Conservation (phyloP, 768 basidiomycete genomes). For the Inosperma sp. region DNA sequence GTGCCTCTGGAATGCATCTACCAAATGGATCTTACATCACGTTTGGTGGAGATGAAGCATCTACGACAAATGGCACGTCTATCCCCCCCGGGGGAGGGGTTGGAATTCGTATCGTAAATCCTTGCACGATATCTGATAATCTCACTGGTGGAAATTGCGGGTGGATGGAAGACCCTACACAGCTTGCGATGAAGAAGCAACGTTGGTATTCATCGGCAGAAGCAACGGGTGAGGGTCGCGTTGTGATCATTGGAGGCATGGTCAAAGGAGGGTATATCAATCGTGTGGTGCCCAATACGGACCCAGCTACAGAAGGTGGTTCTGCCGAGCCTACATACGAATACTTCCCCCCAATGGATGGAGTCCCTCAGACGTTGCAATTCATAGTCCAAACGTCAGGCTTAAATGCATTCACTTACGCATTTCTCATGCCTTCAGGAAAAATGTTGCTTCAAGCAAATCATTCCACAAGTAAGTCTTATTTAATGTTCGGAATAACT, state of each 20-base stretch:
- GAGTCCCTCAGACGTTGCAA: conserved; percentile 46
- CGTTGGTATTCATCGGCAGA: too few relatives aligned
- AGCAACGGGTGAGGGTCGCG: too few relatives aligned
- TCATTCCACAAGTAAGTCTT: conserved; percentile 62
- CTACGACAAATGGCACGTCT: conserved; percentile 57
- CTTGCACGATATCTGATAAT: conserved; percentile 38
- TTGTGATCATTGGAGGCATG: conserved; percentile 79
- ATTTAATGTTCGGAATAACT: too few relatives aligned
- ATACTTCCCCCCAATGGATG: conserved; percentile 64
- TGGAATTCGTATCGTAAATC: too few relatives aligned
- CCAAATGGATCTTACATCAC: conserved; percentile 72
- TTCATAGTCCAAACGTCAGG: conserved; percentile 69
- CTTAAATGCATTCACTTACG: too few relatives aligned
- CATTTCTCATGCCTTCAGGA: too few relatives aligned
- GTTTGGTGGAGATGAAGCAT: conserved; percentile 76
- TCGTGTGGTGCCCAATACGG: conserved; percentile 65
- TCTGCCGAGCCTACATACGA: conserved; percentile 79
- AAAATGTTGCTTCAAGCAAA: conserved; percentile 86
- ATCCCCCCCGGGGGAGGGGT: conserved; percentile 44
- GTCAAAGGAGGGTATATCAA: conserved; percentile 78
- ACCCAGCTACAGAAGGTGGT: conserved; percentile 58
- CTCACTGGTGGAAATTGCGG: conserved; percentile 48
- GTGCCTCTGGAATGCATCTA: conserved; percentile 75
- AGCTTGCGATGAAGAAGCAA: conserved; percentile 59
- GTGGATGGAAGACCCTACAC: conserved; percentile 64